Evolutionary conservation across 495 filamentous ascomycete genomes (phyloP), one percentile per base, ranked within the genome.

Genomic region (Aspergillus nanangensis): DNA sequence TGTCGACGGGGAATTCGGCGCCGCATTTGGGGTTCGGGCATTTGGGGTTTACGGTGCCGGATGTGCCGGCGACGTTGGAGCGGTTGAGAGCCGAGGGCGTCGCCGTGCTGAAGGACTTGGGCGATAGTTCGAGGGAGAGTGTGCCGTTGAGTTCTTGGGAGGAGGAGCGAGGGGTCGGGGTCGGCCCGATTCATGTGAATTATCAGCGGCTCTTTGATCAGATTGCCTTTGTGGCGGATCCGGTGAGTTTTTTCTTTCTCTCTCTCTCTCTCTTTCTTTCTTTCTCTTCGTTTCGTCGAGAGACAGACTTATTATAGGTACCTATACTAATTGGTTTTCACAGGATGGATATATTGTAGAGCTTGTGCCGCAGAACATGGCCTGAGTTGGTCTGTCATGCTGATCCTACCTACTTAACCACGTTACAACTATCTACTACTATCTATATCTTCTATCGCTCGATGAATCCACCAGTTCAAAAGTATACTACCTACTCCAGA

Each of bases 221-320:
- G 48, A 62, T 70, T 60, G 67, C 60, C 17, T 67, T 59, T 61
- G 60, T 71, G 14, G 48, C 52, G 49, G 67, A 71, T 59, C 67
- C 65, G 56, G 67, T 69, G 51, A 57, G 67, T 59, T 32, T 36
- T 14, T 7, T 22, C 23, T 29, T 21, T 38, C 23, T 35, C 3
- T 41, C 8, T 29, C 17, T 23, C 8, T 38, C 13, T 23, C 4
- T 18, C 29, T 15, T n/a, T 11, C 23, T 15, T 41, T 41, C 5
- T 27, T 41, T 51, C 15, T 39, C 14, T 42, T 17, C 18, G 13
- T 35, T 10, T 24, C 31, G n/a, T n/a, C n/a, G n/a, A n/a, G n/a
- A n/a, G n/a, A n/a, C n/a, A n/a, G n/a, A n/a, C n/a, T n/a, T n/a
- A n/a, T n/a, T n/a, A n/a, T n/a, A n/a, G n/a, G n/a, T n/a, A n/a